Base-by-base conservation (phyloP, 1,284 basidiomycete genomes). In the Trichosporon coremiiforme region DNA sequence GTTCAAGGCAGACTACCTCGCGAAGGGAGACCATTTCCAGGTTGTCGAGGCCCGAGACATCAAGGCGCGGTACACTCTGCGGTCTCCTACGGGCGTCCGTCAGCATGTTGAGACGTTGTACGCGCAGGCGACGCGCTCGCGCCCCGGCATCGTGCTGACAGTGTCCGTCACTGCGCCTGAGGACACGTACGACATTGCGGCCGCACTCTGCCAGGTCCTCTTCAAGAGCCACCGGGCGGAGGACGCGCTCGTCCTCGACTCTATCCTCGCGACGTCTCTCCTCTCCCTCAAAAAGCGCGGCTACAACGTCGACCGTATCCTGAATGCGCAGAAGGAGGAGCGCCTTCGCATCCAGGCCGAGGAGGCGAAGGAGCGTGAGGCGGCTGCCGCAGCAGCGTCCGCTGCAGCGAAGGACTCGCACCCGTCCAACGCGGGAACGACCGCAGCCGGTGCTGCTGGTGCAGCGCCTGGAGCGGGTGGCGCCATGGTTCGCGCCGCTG, bases 231-330 rank as follows among this genome's bases (percentile, higher is more conserved):
- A 89, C 2, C 91, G 90, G 77, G 88, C 89, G 8, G 92, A 93
- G 75, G 94, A 97, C 77, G 88, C 91, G 0, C 84, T 98, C 8
- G 82, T 98, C 12, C 91, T 97, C 77, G 66, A 68, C 68, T 81
- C 78, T 0, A 93, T 99, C 63, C 87, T 99, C 13, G 93, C 93
- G 0, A 97, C 95, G 0, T 92, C 95, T 70, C 85, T 98, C 63
- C 87, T 89, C 72, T 90, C 92, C 1, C 85, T 99, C 68, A 91
- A 90, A 79, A 86, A 95, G 68, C 87, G 95, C 72, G 81, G 81
- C 2, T 81, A 77, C 77, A 81, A 82, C 57, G 95, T 98, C 66
- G 95, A 98, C 79, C 88, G 95, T 65, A 96, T 98, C 70, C 85
- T 98, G 66, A 90, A 90, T 71, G 91, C 93, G 75, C 92, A 95